Conservation (phyloP, 129 eudicot species). For the Flaveria ramosissima region DNA sequence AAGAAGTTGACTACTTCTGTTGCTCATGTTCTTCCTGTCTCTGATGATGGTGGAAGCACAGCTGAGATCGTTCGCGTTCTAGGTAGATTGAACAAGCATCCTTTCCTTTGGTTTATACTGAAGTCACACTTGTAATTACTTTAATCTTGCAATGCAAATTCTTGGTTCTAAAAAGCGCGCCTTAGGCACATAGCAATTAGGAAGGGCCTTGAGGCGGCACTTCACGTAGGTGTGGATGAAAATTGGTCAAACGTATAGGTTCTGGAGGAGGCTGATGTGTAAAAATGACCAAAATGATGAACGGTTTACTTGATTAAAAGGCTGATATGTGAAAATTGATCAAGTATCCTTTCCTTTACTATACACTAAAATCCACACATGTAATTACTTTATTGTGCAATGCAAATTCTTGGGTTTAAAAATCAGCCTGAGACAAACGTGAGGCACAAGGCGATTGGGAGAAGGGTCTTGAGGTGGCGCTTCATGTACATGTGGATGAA, state of each 20-base stretch:
- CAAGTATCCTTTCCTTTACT: too few species aligned
- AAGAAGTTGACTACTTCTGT: slow-evolving; percentile 81
- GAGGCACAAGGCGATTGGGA: too few species aligned
- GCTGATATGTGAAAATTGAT: too few species aligned
- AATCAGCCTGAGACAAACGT: too few species aligned
- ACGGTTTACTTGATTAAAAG: too few species aligned
- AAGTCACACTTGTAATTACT: not conserved
- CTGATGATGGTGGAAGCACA: slow-evolving; percentile 99
- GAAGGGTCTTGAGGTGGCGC: too few species aligned
- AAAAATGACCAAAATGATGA: too few species aligned
- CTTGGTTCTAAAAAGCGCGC: not conserved
- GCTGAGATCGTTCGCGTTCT: slow-evolving; percentile 99
- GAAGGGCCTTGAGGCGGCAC: not conserved
- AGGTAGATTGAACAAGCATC: slow-evolving; percentile 44
- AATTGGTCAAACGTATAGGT: not conserved
- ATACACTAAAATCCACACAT: too few species aligned
- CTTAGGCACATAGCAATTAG: not conserved
- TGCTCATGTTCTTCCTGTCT: slow-evolving; percentile 96
- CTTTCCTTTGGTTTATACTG: not conserved
- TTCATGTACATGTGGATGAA: too few species aligned
- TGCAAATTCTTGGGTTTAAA: too few species aligned
- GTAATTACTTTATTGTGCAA: too few species aligned
- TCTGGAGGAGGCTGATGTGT: not conserved
- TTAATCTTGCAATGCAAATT: not conserved
- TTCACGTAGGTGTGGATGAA: not conserved